A percentile compares a stretch with the other conserved stretches of the same genome.
Conservation (phyloP, 2,329 filamentous ascomycete species). For the Hypomyces rosellus region DNA sequence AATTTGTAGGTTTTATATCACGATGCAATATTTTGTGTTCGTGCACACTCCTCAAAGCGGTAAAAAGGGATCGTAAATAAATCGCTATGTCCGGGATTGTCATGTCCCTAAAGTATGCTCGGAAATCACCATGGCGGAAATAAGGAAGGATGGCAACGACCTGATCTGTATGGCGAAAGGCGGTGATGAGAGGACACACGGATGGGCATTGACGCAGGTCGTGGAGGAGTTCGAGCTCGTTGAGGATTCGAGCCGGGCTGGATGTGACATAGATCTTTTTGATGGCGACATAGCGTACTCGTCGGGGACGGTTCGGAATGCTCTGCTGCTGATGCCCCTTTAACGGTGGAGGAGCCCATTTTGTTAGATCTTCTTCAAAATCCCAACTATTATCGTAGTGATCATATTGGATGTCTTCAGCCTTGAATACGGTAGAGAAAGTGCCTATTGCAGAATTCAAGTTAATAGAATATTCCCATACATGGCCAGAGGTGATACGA, state of each 20-base stretch:
- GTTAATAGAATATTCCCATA: neutral
- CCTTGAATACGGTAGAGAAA: conserved; percentile 98
- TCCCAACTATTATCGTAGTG: conserved; percentile 86
- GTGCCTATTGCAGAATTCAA: conserved; percentile 58
- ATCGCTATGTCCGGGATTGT: conserved; percentile 77
- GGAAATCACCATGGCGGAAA: conserved; percentile 92
- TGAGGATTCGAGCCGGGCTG: conserved; percentile 85
- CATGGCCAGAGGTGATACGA: neutral
- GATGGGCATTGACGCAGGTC: conserved; percentile 76
- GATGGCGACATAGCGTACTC: conserved; percentile 78
- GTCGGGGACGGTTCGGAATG: conserved; percentile 23
- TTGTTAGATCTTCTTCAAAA: conserved; percentile 56
- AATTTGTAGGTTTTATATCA: conserved; percentile 97
- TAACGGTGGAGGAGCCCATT: conserved; percentile 63
- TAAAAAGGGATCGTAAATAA: conserved; percentile 85
- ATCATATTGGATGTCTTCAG: conserved; percentile 84
- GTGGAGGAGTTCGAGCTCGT: conserved; percentile 89
- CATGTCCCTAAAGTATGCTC: conserved; percentile 89
- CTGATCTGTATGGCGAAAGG: conserved; percentile 91
- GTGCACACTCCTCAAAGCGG: conserved; percentile 78
- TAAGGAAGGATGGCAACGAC: conserved; percentile 93
- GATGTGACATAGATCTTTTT: conserved; percentile 99
- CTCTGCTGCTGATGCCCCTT: conserved; percentile 42
- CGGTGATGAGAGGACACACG: conserved; percentile 92
- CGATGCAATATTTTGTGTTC: conserved; percentile 79